Evolutionary conservation across 768 basidiomycete genomes (phyloP), one percentile per base, ranked within the genome.

Genomic region (Kwoniella botswanensis): DNA sequence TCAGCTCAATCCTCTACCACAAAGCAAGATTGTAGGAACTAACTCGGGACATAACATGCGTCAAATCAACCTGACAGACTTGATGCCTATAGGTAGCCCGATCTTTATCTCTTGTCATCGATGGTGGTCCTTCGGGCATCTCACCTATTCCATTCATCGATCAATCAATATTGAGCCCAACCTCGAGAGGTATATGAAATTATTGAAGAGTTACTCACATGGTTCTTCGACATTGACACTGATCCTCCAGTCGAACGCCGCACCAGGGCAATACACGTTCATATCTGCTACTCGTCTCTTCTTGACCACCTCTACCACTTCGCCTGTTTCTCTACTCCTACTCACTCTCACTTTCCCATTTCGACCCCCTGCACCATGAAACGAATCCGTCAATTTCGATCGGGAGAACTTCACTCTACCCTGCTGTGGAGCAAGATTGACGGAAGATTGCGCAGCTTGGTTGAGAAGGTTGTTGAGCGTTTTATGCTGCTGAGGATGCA

Each of bases 21-120:
- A 9, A 9, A 35, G 35, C 6, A 35, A 35, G 4, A 35, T 35
- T 35, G 35, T 35, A 35, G 1, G 6, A 6, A 74, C 79, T 60
- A 9, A 86, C 86, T 4, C 90, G 87, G 1, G 88, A 68, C 10
- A 71, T 89, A 59, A 98, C 96, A 84, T 95, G 93, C 1, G 97
- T 98, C 60, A 99, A 87, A 85, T 99, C 97, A 73, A 99, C 90
- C 73, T 86, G 88, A 81, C 94, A 95, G 73, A 96, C 90, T 83
- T 98, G 94, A 83, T 99, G 97, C 3, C 90, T 85, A 83, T 99
- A 99, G 78, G 92, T 92, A 82, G 98, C 87, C 56, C 97, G 87
- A 84, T 99, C 93, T 85, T 97, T 99, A 85, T 88, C 86, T 68
- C 92, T 54, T 1, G 68, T 66, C 61, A 73, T 68, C 1, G 53